phyloP scores from a whole-genome alignment of 108 stramenopile genomes.

The Cyclotella choctawhatcheeana region DNA sequence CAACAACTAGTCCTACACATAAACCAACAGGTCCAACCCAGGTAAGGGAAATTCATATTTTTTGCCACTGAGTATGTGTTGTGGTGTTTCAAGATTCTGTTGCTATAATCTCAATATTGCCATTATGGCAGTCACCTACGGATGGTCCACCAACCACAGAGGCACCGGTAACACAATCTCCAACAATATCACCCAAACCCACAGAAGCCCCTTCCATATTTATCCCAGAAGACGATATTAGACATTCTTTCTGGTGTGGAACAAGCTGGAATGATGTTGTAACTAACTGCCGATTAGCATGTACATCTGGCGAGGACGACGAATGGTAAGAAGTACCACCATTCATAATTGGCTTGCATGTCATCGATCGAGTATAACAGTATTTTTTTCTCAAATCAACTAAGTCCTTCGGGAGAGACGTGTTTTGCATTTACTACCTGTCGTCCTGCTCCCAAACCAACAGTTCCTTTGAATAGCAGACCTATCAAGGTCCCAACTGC shows the following conservation, averaged over 20 bases:
- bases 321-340: conserved; percentile 19
- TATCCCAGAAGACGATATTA: conserved; percentile 39
- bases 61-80: neutral
- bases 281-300: conserved; percentile 29
- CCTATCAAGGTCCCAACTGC: conserved; percentile 3
- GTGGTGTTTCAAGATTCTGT: too few species aligned
- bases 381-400: too few species aligned
- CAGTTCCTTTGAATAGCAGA: neutral
- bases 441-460: conserved; percentile 25
- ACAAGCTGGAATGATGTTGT: conserved; percentile 42
- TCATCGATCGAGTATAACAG: too few species aligned
- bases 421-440: conserved; percentile 42
- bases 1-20: conserved; percentile 25
- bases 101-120: too few species aligned
- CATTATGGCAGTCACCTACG: neutral
- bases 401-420: neutral
- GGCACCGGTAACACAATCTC: conserved; percentile 22
- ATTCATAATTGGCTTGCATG: neutral
- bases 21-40: conserved; percentile 14
- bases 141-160: conserved; percentile 19
- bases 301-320: conserved; percentile 37
- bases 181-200: conserved; percentile 11
- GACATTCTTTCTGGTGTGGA: conserved; percentile 54
- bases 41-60: too few species aligned
- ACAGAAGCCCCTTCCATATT: conserved; percentile 14